Evolutionary conservation across 2,329 filamentous ascomycete genomes (phyloP).

Genomic region (Penicillium sumatraense): DNA sequence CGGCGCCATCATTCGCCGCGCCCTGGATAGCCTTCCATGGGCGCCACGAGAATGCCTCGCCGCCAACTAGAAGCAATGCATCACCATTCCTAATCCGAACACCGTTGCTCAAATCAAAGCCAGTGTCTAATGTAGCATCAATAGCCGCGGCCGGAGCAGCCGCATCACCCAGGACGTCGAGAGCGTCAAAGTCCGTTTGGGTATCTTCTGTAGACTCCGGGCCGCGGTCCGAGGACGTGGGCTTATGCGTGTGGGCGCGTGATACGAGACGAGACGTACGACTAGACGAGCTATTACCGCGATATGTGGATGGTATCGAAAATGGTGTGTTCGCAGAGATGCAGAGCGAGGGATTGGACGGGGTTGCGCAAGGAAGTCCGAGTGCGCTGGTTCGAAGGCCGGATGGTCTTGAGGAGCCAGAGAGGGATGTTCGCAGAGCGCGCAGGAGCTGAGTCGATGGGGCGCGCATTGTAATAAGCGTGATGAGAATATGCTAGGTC

Average conservation of each 20-base stretch:
- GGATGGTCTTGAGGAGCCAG: conserved; percentile 12
- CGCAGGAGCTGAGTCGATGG: conserved; percentile 49
- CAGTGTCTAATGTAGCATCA: conserved; percentile 79
- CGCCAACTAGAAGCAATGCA: conserved; percentile 78
- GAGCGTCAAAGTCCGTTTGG: conserved; percentile 71
- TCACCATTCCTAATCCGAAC: conserved; percentile 69
- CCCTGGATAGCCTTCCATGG: conserved; percentile 67
- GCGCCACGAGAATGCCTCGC: conserved; percentile 86
- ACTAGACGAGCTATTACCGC: conserved; percentile 31
- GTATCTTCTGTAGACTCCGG: conserved; percentile 65
- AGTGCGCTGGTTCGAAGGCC: conserved; percentile 18
- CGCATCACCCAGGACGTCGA: conserved; percentile 79
- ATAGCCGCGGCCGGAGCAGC: conserved; percentile 80
- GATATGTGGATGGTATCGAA: conserved; percentile 14
- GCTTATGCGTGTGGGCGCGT: conserved; percentile 41
- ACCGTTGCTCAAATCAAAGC: conserved; percentile 86
- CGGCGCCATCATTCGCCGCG: conserved; percentile 34
- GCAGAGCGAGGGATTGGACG: conserved; percentile 10
- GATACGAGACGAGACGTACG: conserved; percentile 38
- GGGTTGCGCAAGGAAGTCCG: conserved; percentile 13
- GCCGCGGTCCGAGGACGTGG: conserved; percentile 60
- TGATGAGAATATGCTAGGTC: neutral
- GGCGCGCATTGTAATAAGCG: conserved; percentile 35
- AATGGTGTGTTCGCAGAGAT: conserved; percentile 2
- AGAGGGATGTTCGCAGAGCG: conserved; percentile 44